Conservation (phyloP, 2,329 filamentous ascomycete species). For the Xylariaceae sp. region DNA sequence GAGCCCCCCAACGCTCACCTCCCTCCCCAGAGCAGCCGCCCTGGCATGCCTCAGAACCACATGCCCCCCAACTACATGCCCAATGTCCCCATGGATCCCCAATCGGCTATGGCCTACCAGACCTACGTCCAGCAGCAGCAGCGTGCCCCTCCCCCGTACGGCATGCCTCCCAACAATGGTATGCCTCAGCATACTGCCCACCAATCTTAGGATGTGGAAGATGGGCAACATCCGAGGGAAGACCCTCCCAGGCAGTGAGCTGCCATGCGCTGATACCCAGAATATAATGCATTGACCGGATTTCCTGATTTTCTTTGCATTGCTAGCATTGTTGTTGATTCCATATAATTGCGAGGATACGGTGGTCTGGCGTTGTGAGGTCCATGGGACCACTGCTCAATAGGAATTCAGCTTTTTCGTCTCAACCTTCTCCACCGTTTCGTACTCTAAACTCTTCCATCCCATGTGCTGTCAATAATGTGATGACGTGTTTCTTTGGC, state of each 20-base stretch:
- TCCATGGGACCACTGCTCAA: constrained; percentile 30
- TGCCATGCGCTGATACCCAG: constrained; percentile 52
- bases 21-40: constrained; percentile 60
- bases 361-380: constrained; percentile 45
- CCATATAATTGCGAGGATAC: constrained; percentile 41
- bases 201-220: constrained; percentile 57
- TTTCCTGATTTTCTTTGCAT: constrained; percentile 28
- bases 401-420: constrained; percentile 24
- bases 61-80: constrained; percentile 65
- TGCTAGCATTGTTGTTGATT: constrained; percentile 32
- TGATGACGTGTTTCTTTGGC: too few species aligned
- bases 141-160: constrained; percentile 65
- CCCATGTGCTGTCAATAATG: constrained; percentile 10
- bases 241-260: not conserved
- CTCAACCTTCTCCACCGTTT: constrained; percentile 26
- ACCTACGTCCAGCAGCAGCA: constrained; percentile 78
- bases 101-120: constrained; percentile 79
- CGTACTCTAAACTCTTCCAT: constrained; percentile 21
- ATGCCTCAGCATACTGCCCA: constrained; percentile 83
- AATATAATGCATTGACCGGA: constrained; percentile 53
- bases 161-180: constrained; percentile 72
- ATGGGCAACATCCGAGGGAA: constrained; percentile 11
- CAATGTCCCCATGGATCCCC: constrained; percentile 67
- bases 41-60: constrained; percentile 64
- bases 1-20: constrained; percentile 77